These are phyloP conservation scores for Hymenoscyphus infarciens DNA, from an alignment of 2,329 filamentous ascomycete genomes.

Conservation along the genomic window DNA sequence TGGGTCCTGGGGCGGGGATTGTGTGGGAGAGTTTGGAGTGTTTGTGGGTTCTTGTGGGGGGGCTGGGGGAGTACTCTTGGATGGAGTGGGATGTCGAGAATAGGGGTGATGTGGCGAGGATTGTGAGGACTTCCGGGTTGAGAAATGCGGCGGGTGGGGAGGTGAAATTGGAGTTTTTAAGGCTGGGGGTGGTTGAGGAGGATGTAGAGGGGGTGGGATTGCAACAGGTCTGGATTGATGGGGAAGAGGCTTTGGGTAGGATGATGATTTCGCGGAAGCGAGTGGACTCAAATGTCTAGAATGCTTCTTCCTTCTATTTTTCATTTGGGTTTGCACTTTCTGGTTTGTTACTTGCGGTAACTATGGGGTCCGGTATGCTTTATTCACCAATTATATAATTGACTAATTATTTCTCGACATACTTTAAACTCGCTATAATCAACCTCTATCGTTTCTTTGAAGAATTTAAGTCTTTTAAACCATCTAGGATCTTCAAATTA, in stretches of 20 bases:
- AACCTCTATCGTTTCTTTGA: too few species aligned
- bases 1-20: constrained; percentile 52
- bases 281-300: neutral
- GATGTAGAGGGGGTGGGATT: constrained; percentile 47
- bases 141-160: constrained; percentile 54
- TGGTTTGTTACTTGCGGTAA: too few species aligned
- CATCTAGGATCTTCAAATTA: too few species aligned
- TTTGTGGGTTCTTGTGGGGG: constrained; percentile 12
- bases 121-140: constrained; percentile 54
- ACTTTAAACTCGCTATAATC: too few species aligned
- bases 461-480: too few species aligned
- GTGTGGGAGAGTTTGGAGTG: constrained; percentile 51
- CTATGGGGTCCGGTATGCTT: too few species aligned
- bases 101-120: neutral
- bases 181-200: constrained; percentile 39
- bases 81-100: neutral
- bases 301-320: too few species aligned
- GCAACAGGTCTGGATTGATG: constrained; percentile 58
- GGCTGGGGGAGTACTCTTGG: neutral
- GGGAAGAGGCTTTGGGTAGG: constrained; percentile 53
- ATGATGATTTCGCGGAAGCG: neutral
- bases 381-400: too few species aligned
- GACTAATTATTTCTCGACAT: too few species aligned
- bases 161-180: constrained; percentile 36
- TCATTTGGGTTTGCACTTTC: too few species aligned